These are phyloP conservation scores for Acorus calamus DNA, from an alignment of 106 monocot genomes.

Conservation along the genomic window DNA sequence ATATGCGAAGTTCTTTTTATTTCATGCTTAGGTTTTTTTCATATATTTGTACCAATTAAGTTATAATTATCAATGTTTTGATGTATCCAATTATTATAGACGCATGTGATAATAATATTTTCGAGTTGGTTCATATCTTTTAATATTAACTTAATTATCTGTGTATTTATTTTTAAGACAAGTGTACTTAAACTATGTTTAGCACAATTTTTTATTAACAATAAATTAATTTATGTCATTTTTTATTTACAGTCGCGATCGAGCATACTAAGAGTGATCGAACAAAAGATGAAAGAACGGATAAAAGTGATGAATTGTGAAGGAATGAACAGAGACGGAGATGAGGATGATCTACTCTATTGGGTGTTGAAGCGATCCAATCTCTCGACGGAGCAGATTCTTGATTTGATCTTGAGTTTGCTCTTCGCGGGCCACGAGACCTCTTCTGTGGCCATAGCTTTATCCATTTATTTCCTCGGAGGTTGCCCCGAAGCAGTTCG, in stretches of 20 bases:
- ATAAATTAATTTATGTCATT: background rate
- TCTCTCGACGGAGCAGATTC: constrained; percentile 78
- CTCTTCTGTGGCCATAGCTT: constrained; percentile 64
- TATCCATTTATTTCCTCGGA: constrained; percentile 70
- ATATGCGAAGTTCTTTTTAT: too few relatives aligned
- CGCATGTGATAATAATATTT: too few relatives aligned
- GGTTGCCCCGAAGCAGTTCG: constrained; percentile 46
- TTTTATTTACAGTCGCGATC: constrained; percentile 50
- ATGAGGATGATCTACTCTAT: constrained; percentile 67
- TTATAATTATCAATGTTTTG: too few relatives aligned
- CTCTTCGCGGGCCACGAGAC: constrained; percentile 99
- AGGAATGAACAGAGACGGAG: background rate
- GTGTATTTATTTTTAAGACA: too few relatives aligned
- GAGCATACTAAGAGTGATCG: constrained; percentile 57
- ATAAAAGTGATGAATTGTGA: background rate
- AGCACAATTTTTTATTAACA: constrained; percentile 2
- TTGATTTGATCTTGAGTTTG: constrained; percentile 80
- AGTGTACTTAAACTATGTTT: background rate
- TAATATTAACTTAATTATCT: too few relatives aligned
- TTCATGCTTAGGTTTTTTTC: too few relatives aligned
- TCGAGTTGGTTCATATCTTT: too few relatives aligned
- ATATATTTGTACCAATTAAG: too few relatives aligned
- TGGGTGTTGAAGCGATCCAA: constrained; percentile 62
- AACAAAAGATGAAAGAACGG: constrained; percentile 64
- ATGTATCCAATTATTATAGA: too few relatives aligned